Percentiles rank a stretch among this genome's conserved stretches.
Conservation (phyloP, 176 grass and related monocot species). For the Rhynchospora tenuis region DNA sequence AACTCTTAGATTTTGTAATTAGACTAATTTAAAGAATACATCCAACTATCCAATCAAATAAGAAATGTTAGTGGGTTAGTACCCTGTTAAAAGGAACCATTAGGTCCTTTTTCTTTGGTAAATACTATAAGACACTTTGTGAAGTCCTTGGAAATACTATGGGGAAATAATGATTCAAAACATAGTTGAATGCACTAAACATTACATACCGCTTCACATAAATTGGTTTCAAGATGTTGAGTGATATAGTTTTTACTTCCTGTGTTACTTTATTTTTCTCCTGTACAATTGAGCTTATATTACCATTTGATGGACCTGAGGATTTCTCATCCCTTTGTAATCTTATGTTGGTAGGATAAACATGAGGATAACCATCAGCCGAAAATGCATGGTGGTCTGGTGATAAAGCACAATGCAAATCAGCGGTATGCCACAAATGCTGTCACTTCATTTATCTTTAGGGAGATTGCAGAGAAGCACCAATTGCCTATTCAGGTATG, state of each 20-base stretch:
- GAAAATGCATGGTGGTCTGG: conserved; percentile 88
- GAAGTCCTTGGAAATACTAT: background rate
- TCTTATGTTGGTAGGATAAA: conserved; percentile 58
- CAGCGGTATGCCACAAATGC: conserved; percentile 97
- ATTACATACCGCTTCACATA: background rate
- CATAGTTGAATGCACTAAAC: background rate
- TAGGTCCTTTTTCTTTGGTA: background rate
- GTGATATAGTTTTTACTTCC: background rate
- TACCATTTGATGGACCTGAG: background rate
- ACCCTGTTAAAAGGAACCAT: background rate
- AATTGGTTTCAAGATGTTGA: background rate
- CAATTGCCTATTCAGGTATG: conserved; percentile 73
- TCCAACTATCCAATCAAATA: background rate
- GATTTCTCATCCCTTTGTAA: background rate
- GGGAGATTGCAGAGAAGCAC: conserved; percentile 77
- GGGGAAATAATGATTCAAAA: background rate
- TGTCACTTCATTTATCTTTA: conserved; percentile 74
- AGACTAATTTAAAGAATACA: background rate
- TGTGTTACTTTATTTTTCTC: background rate
- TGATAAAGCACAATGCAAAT: conserved; percentile 96
- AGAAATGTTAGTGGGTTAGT: background rate
- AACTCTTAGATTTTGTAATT: background rate
- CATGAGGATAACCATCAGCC: conserved; percentile 99
- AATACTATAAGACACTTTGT: background rate
- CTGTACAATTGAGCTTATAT: background rate